Evolutionary conservation across 2,329 filamentous ascomycete species (phyloP).

Genomic region (Aspergillus awamori): DNA sequence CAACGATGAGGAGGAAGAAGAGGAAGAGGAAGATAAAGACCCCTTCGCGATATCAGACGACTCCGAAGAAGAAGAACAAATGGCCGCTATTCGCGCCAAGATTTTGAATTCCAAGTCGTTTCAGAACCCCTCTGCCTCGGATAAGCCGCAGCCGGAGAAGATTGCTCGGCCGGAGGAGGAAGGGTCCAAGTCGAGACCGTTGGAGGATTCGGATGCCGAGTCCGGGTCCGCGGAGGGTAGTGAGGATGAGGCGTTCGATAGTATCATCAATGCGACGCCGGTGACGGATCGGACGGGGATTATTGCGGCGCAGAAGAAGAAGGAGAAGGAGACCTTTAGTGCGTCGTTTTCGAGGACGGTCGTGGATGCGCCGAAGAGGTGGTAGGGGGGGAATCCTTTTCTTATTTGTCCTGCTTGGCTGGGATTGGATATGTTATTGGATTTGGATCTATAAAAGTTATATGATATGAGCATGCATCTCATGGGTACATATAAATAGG

Average conservation of each 20-base stretch:
- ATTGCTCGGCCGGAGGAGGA: slow-evolving; percentile 60
- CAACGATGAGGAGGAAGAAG: slow-evolving; percentile 49
- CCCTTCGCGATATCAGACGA: slow-evolving; percentile 78
- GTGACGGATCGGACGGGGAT: slow-evolving; percentile 84
- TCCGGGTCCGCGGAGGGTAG: slow-evolving; percentile 67
- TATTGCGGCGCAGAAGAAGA: slow-evolving; percentile 61
- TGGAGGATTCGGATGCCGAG: slow-evolving; percentile 66
- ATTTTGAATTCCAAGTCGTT: slow-evolving; percentile 94
- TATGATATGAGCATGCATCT: slow-evolving; percentile 1
- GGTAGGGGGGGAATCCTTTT: slow-evolving; percentile 28
- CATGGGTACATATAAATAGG: not conserved
- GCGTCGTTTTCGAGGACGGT: slow-evolving; percentile 55
- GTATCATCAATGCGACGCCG: slow-evolving; percentile 87
- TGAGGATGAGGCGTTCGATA: slow-evolving; percentile 79
- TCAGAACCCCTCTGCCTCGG: slow-evolving; percentile 56
- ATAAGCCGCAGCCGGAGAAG: slow-evolving; percentile 62
- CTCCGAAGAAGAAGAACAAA: slow-evolving; percentile 80
- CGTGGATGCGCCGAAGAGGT: slow-evolving; percentile 53
- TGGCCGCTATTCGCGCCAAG: slow-evolving; percentile 87
- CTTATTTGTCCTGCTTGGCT: not conserved
- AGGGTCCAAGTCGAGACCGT: slow-evolving; percentile 38
- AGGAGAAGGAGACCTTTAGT: slow-evolving; percentile 52
- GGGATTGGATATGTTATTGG: not conserved
- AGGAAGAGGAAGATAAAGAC: slow-evolving; percentile 58
- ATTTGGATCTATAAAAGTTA: not conserved